These are phyloP conservation scores for Ceratocystis albifundus DNA, from an alignment of 2,329 filamentous ascomycete genomes.

Conservation along the genomic window DNA sequence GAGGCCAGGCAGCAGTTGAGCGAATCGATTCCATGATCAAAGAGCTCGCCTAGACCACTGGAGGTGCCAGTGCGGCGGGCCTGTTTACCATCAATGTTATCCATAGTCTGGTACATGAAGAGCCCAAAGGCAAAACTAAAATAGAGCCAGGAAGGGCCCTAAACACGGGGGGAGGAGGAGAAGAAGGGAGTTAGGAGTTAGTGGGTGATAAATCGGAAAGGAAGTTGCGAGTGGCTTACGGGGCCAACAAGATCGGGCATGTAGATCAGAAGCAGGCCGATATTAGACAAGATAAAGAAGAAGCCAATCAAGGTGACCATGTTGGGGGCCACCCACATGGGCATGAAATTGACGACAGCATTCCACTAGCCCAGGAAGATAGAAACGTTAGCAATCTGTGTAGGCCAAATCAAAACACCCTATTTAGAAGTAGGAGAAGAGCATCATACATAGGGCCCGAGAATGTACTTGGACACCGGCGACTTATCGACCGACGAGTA, in stretches of 20 bases:
- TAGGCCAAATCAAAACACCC: neutral
- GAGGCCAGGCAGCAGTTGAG: slow-evolving; percentile 92
- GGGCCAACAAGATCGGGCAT: slow-evolving; percentile 87
- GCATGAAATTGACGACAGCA: slow-evolving; percentile 79
- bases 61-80: slow-evolving; percentile 89
- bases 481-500: slow-evolving; percentile 97
- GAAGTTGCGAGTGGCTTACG: slow-evolving; percentile 39
- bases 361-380: slow-evolving; percentile 61
- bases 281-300: slow-evolving; percentile 81
- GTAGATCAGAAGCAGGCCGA: slow-evolving; percentile 59
- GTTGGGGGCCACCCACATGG: slow-evolving; percentile 93
- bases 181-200: slow-evolving; percentile 20
- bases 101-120: slow-evolving; percentile 99
- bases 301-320: slow-evolving; percentile 95
- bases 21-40: slow-evolving; percentile 97
- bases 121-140: slow-evolving; percentile 90
- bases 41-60: slow-evolving; percentile 87
- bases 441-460: slow-evolving; percentile 78
- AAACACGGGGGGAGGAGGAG: neutral
- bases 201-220: slow-evolving; percentile 15
- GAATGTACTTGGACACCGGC: slow-evolving; percentile 80
- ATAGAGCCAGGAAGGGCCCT: slow-evolving; percentile 86
- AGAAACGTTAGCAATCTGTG: neutral
- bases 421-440: no score
- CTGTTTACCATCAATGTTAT: slow-evolving; percentile 98